Base-by-base conservation (phyloP, 306 rosid species). In the Vachellia collinsii region DNA sequence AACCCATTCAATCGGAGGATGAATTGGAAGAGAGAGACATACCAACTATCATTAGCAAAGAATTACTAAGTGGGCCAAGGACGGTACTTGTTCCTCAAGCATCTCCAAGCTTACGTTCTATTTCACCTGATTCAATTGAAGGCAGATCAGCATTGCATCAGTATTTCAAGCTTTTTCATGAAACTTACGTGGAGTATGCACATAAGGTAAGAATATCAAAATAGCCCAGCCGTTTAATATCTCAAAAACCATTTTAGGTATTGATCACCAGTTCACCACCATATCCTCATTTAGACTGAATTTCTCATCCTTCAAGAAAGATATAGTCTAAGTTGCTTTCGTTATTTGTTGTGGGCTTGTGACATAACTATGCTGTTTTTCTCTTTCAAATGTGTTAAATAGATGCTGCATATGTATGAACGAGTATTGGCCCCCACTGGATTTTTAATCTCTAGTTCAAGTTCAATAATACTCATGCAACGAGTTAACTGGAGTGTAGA, bases 131-230 rank as follows among this genome's bases (percentile, higher is more conserved):
- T 87, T 96, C 98, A 54, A 90, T 92, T 47, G 97, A 93, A 89
- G 99, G 98, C 69, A 92, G 98, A 79, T 88, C 94, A 66, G 90
- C 88, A 82, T 89, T 96, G 76, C 94, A 92, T 91, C 93, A 92
- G 78, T 96, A 93, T 85, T 96, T 90, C 97, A 93, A 89, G 87
- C 90, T 93, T 82, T 96, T 93, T 85, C 97, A 92, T 82, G 97
- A 93, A 85, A 92, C 93, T 79, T 96, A 93, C 64, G 99, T 92
- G 79, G 99, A 93, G 79, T 92, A 95, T 85, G 99, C 92, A 53
- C 97, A 88, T n/a, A 91, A 93, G 99, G 97, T 93, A 88, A 81
- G 68, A 74, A 77, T 75, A 58, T n/a, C 74, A 36, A 61, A 38
- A 70, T 67, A 58, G 82, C 42, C 53, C 73, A 8, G 44, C 77